These are phyloP conservation scores for Glomus cerebriforme DNA, from an alignment of 192 early-diverging fungal species.

Conservation along the genomic window DNA sequence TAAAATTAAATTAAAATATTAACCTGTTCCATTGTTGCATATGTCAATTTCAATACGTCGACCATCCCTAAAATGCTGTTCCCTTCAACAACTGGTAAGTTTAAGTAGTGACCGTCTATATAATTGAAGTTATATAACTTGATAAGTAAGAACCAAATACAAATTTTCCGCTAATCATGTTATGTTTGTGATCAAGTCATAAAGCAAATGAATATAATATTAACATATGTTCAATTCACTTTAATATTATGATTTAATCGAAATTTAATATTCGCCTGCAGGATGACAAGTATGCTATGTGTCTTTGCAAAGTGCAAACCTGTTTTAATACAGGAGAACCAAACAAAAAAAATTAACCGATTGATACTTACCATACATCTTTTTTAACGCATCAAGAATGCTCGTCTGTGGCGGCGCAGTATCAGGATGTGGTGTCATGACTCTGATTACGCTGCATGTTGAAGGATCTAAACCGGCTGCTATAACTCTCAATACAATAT, in stretches of 20 bases:
- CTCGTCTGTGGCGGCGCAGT: slow-evolving; percentile 69
- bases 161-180: neutral
- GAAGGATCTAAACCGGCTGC: slow-evolving; percentile 85
- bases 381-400: slow-evolving; percentile 80
- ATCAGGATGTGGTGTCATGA: slow-evolving; percentile 95
- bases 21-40: slow-evolving; percentile 82
- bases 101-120: slow-evolving; percentile 79
- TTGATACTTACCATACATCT: slow-evolving; percentile 70
- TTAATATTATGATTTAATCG: neutral
- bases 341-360: neutral
- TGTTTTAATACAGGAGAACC: slow-evolving; percentile 6
- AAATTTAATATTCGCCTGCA: neutral
- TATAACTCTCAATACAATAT: slow-evolving; percentile 86
- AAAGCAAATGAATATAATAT: neutral
- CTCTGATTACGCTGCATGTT: slow-evolving; percentile 91
- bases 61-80: slow-evolving; percentile 75
- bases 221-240: neutral
- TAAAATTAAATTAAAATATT: neutral
- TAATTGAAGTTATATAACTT: neutral
- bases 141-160: neutral
- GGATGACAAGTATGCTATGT: slow-evolving; percentile 19
- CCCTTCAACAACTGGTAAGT: slow-evolving; percentile 79
- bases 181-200: neutral
- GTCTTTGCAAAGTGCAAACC: neutral
- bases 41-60: slow-evolving; percentile 82